Evolutionary conservation across 768 basidiomycete species (phyloP).

Genomic region (Amanita rimosa): DNA sequence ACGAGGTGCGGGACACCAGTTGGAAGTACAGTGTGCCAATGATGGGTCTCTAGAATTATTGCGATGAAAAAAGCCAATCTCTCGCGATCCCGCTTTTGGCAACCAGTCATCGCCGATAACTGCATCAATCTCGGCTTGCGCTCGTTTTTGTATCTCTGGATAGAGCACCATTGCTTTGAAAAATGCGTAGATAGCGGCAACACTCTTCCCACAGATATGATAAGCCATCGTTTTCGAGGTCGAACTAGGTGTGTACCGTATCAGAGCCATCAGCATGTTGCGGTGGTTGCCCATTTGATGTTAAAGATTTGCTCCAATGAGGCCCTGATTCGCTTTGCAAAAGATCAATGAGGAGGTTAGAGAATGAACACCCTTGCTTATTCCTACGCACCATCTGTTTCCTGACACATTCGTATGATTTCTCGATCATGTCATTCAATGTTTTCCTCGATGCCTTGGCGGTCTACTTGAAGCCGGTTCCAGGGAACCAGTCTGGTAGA

Average conservation of each 20-base stretch:
- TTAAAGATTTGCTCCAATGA: slow-evolving; percentile 21
- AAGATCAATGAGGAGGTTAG: slow-evolving; percentile 8
- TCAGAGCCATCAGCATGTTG: slow-evolving; percentile 37
- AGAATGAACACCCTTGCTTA: neutral
- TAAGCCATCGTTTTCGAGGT: neutral
- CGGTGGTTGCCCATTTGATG: slow-evolving; percentile 33
- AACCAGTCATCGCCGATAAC: slow-evolving; percentile 30
- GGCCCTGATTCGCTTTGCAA: slow-evolving; percentile 18
- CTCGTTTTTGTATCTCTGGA: slow-evolving; percentile 25
- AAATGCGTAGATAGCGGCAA: slow-evolving; percentile 25
- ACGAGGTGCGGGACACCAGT: slow-evolving; percentile 26
- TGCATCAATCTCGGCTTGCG: slow-evolving; percentile 31
- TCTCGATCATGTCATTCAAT: slow-evolving; percentile 21
- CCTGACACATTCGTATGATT: slow-evolving; percentile 23
- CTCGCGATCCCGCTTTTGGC: slow-evolving; percentile 26
- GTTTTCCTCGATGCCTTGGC: slow-evolving; percentile 23
- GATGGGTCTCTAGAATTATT: slow-evolving; percentile 23
- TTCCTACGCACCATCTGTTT: slow-evolving; percentile 16
- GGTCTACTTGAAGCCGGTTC: slow-evolving; percentile 31
- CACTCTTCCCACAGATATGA: slow-evolving; percentile 18
- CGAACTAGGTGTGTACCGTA: slow-evolving; percentile 3
- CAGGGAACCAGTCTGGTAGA: slow-evolving; percentile 35
- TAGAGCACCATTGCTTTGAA: slow-evolving; percentile 28
- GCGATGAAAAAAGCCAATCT: slow-evolving; percentile 30
- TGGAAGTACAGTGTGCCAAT: slow-evolving; percentile 23